Base-by-base conservation (phyloP, 1,139 yeast species). In the Pichia sp. region DNA sequence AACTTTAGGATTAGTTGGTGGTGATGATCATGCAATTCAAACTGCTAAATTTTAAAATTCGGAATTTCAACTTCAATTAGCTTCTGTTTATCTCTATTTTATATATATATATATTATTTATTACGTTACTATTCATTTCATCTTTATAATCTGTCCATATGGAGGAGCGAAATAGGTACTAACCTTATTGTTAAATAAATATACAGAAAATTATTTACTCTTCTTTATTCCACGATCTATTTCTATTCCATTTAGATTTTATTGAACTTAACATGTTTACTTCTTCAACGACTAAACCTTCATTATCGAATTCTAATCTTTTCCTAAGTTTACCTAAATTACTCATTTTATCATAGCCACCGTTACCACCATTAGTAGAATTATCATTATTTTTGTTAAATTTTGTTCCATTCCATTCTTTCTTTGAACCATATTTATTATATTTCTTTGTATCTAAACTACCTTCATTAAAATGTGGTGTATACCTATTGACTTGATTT, bases 1-100 rank as follows among this genome's bases (percentile, higher is more conserved):
- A 45, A 58, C 62, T 9, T 46, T 61, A 35, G 64, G 64, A 22
- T 49, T 61, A 41, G 57, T 58, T 12, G 57, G 58, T 37, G 63
- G 63, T 39, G 59, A 59, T 32, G 64, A 61, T 39, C 49, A 52
- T 38, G 52, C 59, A 8, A 50, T 55, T 45, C 44, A 49, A 14
- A 49, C 49, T 15, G 43, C 43, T 34, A 54, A 53, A 44, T 52
- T 48, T 25, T 55, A 43, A 37, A 19, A 10, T 21, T 34, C 17
- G 18, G 7, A 28, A 34, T 20, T 35, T 40, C 21, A 17, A 9
- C 18, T 23, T 18, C 23, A 5, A 17, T 8, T 31, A 19, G 17
- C 23, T 20, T 19, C 21, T 31, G 12, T n/a, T 31, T 31, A 31
- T 31, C 21, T 12, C 21, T 31, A 25, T 26, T 21, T 25, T 37